Percentiles rank a stretch among this genome's conserved stretches.
Evolutionary conservation across 225 moss, liverwort and hornwort species (phyloP).

Genomic region (Ulota crispa): DNA sequence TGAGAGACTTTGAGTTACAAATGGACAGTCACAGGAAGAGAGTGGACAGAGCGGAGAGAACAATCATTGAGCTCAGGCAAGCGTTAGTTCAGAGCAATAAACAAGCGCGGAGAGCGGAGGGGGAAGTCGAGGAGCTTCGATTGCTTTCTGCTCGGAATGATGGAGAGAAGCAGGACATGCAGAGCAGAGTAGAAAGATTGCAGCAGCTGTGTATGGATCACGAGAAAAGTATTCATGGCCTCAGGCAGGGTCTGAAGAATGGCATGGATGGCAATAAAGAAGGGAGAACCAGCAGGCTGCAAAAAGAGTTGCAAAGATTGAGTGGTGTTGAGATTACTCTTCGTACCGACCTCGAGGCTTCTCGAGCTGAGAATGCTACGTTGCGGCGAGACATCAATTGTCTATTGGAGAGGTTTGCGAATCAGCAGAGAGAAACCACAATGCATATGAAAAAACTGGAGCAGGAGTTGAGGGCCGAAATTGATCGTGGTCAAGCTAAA

Average conservation of each 20-base stretch:
- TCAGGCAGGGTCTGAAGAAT: constrained; percentile 76
- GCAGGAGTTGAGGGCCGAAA: constrained; percentile 59
- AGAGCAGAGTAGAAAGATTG: constrained; percentile 69
- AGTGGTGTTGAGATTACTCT: constrained; percentile 76
- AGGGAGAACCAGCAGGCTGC: constrained; percentile 55
- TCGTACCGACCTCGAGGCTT: constrained; percentile 68
- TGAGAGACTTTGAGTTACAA: constrained; percentile 86
- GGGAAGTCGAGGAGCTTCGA: constrained; percentile 69
- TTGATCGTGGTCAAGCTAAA: constrained; percentile 64
- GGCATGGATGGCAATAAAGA: constrained; percentile 69
- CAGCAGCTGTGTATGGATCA: constrained; percentile 81
- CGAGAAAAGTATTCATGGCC: constrained; percentile 83
- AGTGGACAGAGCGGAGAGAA: constrained; percentile 88
- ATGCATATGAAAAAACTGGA: constrained; percentile 49
- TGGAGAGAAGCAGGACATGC: constrained; percentile 67
- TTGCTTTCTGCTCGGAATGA: constrained; percentile 66
- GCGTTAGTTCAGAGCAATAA: constrained; percentile 65
- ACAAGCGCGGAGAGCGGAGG: constrained; percentile 75
- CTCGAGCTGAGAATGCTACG: constrained; percentile 60
- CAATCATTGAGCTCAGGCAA: constrained; percentile 84
- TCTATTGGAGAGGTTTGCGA: constrained; percentile 57
- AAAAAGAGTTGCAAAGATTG: constrained; percentile 79
- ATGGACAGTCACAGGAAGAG: constrained; percentile 94
- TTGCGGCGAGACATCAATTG: constrained; percentile 62
- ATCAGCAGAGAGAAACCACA: constrained; percentile 42